phyloP scores from a whole-genome alignment of 768 basidiomycete genomes.

The Chalciporus chontae region DNA sequence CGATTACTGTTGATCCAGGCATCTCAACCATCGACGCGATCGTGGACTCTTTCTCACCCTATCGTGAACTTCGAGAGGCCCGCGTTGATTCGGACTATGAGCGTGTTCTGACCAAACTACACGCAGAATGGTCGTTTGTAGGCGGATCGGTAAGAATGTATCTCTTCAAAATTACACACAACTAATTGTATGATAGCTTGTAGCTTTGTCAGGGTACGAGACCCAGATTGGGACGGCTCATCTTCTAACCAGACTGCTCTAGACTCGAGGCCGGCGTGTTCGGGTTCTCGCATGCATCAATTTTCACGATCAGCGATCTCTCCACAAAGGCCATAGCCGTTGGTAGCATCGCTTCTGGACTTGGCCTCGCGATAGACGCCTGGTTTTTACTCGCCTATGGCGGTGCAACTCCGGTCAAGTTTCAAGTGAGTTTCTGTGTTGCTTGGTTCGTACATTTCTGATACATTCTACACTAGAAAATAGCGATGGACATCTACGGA shows the following conservation, averaged over 20 bases:
- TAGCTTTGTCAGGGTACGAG: slow-evolving; percentile 56
- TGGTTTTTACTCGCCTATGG: slow-evolving; percentile 67
- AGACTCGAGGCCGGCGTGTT: slow-evolving; percentile 58
- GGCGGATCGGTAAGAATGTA: slow-evolving; percentile 51
- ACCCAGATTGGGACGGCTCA: not conserved
- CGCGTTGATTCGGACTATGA: slow-evolving; percentile 47
- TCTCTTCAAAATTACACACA: not conserved
- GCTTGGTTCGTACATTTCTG: not conserved
- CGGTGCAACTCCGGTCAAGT: slow-evolving; percentile 48
- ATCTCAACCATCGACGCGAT: slow-evolving; percentile 33
- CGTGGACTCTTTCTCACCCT: slow-evolving; percentile 53
- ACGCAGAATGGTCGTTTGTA: slow-evolving; percentile 62
- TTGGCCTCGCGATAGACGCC: slow-evolving; percentile 59
- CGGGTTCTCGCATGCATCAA: slow-evolving; percentile 50
- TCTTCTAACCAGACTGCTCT: slow-evolving; percentile 1
- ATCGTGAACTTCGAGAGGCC: slow-evolving; percentile 47
- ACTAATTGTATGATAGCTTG: slow-evolving; percentile 38
- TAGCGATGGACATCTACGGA: slow-evolving; percentile 51
- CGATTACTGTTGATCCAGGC: slow-evolving; percentile 28
- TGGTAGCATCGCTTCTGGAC: slow-evolving; percentile 56
- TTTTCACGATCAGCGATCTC: slow-evolving; percentile 47
- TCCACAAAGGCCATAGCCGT: slow-evolving; percentile 53
- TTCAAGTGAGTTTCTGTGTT: slow-evolving; percentile 42
- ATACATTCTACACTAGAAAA: slow-evolving; percentile 12
- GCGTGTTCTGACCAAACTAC: slow-evolving; percentile 42